Evolutionary conservation across 2,329 filamentous ascomycete species (phyloP).

Genomic region (Stagonosporopsis tanaceti): DNA sequence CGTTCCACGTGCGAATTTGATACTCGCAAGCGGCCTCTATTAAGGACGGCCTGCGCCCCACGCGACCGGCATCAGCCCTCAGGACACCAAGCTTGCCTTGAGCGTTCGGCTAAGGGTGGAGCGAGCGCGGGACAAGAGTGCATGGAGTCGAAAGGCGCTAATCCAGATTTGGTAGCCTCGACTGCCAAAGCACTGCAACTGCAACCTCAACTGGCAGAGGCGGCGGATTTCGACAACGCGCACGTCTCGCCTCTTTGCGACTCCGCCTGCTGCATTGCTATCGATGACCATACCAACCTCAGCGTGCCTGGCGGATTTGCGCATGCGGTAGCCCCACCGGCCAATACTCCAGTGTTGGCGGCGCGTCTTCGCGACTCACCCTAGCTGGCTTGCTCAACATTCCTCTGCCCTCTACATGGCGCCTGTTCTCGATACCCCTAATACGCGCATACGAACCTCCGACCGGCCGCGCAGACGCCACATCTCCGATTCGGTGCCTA

Average conservation of each 20-base stretch:
- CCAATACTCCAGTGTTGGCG: constrained; percentile 36
- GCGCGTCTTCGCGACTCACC: constrained; percentile 42
- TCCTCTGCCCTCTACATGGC: constrained; percentile 43
- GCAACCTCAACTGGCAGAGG: constrained; percentile 27
- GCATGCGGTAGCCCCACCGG: constrained; percentile 36
- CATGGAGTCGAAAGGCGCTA: not conserved
- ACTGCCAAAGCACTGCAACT: constrained; percentile 23
- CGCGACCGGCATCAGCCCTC: not conserved
- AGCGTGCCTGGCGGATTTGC: constrained; percentile 37
- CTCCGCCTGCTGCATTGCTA: constrained; percentile 18
- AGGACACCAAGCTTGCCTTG: constrained; percentile 8
- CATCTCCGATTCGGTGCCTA: constrained; percentile 52
- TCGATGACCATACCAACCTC: constrained; percentile 35
- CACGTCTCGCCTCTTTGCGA: constrained; percentile 22
- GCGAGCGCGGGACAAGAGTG: constrained; percentile 7
- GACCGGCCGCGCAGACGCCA: constrained; percentile 44
- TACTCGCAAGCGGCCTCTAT: not conserved
- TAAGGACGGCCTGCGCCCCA: constrained; percentile 1
- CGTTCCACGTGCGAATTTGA: too few relatives aligned
- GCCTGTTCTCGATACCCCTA: constrained; percentile 47
- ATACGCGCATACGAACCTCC: constrained; percentile 46
- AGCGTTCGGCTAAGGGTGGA: constrained; percentile 18
- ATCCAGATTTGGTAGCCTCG: constrained; percentile 3
- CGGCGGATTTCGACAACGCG: constrained; percentile 21
- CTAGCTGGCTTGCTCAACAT: constrained; percentile 38